These are phyloP conservation scores for Suhomyces sp. DNA, from an alignment of 805 yeast genomes.

Conservation along the genomic window DNA sequence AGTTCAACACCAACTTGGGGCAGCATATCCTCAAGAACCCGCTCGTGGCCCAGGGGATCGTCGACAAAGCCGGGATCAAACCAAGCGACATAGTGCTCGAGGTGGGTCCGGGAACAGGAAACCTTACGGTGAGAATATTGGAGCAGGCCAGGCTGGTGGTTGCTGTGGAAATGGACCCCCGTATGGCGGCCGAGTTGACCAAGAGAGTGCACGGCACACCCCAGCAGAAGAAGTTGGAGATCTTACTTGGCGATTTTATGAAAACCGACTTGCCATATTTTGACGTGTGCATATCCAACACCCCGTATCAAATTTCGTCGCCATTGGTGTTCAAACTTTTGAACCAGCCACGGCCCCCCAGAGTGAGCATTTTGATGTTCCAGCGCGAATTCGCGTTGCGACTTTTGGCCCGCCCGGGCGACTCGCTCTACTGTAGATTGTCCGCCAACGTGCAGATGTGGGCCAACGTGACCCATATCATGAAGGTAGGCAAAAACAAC, in stretches of 20 bases:
- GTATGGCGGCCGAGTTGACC: conserved; percentile 98
- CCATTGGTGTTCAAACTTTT: conserved; percentile 91
- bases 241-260: conserved; percentile 92
- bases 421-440: conserved; percentile 82
- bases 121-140: conserved; percentile 85
- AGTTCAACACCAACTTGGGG: conserved; percentile 94
- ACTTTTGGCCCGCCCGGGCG: conserved; percentile 95
- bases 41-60: conserved; percentile 95
- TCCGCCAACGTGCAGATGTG: conserved; percentile 99
- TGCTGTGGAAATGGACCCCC: conserved; percentile 98
- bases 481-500: conserved; percentile 97
- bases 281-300: conserved; percentile 94
- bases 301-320: conserved; percentile 96
- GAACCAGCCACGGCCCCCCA: conserved; percentile 89
- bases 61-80: conserved; percentile 88
- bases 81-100: conserved; percentile 93
- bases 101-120: conserved; percentile 99
- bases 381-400: conserved; percentile 96
- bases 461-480: conserved; percentile 97
- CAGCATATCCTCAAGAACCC: conserved; percentile 97
- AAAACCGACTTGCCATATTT: conserved; percentile 92
- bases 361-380: conserved; percentile 94
- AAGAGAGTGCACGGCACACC: conserved; percentile 98
- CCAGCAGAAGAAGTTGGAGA: conserved; percentile 84
- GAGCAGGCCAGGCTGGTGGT: conserved; percentile 93